Evolutionary conservation across 331 rosid genomes (phyloP).

Genomic region (Acacia pycnantha): DNA sequence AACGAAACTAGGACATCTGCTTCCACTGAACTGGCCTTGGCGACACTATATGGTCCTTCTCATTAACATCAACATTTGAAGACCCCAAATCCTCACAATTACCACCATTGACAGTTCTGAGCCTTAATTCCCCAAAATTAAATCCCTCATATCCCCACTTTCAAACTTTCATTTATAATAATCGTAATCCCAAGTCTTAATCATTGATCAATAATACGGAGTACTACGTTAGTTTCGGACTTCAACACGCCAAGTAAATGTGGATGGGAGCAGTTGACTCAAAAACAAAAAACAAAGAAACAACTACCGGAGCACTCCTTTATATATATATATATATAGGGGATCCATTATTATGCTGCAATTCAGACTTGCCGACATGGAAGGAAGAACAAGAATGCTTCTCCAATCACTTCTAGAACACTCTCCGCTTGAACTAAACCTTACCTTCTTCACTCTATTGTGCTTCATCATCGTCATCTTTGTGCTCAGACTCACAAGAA

Average conservation of each 20-base stretch:
- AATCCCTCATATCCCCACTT: conserved; percentile 36
- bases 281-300: no score
- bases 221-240: no score
- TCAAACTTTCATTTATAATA: no score
- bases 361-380: not conserved
- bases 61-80: conserved; percentile 33
- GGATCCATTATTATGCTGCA: no score
- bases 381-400: not conserved
- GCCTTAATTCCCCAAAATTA: conserved; percentile 69
- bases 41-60: conserved; percentile 33
- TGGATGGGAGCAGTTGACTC: no score
- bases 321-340: no score
- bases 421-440: not conserved
- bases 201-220: no score
- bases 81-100: conserved; percentile 50
- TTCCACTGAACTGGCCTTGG: conserved; percentile 37
- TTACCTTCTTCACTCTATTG: not conserved
- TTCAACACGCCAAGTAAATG: no score
- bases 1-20: not conserved
- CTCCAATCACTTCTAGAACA: not conserved
- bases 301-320: no score
- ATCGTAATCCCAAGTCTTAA: no score
- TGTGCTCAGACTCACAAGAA: not conserved
- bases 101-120: conserved; percentile 58
- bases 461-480: not conserved